Evolutionary conservation across 768 basidiomycete genomes (phyloP).

Genomic region (Rhodotorula kratochvilovae): DNA sequence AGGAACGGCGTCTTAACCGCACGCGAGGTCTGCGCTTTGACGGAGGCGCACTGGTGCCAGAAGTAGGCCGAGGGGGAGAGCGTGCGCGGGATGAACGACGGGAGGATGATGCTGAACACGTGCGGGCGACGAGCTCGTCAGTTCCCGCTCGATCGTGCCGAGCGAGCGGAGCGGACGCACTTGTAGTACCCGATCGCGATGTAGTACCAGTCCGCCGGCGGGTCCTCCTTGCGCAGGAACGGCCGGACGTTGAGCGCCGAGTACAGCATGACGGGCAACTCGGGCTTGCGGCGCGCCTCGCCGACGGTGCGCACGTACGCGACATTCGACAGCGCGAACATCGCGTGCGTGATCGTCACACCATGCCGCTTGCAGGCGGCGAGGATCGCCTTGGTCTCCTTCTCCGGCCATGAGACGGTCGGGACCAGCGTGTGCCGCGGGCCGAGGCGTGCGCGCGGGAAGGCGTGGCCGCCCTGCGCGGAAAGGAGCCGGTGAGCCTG

Average conservation of each 20-base stretch:
- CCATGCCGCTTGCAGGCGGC: slow-evolving; percentile 65
- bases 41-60: slow-evolving; percentile 68
- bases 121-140: slow-evolving; percentile 48
- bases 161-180: not conserved
- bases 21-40: slow-evolving; percentile 64
- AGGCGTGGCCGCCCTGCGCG: slow-evolving; percentile 61
- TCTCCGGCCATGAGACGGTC: slow-evolving; percentile 58
- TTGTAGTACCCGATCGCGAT: slow-evolving; percentile 36
- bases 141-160: too few species aligned
- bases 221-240: slow-evolving; percentile 46
- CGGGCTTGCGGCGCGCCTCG: not conserved
- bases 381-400: slow-evolving; percentile 61
- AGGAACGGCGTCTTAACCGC: slow-evolving; percentile 63
- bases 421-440: slow-evolving; percentile 60
- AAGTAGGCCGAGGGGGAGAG: slow-evolving; percentile 54
- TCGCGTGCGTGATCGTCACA: slow-evolving; percentile 68
- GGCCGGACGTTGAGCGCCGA: slow-evolving; percentile 75
- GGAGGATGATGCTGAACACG: slow-evolving; percentile 78
- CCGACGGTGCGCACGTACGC: slow-evolving; percentile 61
- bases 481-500: slow-evolving; percentile 44
- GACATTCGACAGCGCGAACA: slow-evolving; percentile 70
- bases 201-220: slow-evolving; percentile 23
- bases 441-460: slow-evolving; percentile 54
- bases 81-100: slow-evolving; percentile 53
- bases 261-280: slow-evolving; percentile 65